Conservation (phyloP, 139 green algal genomes). For the Chlamydomonas applanata region DNA sequence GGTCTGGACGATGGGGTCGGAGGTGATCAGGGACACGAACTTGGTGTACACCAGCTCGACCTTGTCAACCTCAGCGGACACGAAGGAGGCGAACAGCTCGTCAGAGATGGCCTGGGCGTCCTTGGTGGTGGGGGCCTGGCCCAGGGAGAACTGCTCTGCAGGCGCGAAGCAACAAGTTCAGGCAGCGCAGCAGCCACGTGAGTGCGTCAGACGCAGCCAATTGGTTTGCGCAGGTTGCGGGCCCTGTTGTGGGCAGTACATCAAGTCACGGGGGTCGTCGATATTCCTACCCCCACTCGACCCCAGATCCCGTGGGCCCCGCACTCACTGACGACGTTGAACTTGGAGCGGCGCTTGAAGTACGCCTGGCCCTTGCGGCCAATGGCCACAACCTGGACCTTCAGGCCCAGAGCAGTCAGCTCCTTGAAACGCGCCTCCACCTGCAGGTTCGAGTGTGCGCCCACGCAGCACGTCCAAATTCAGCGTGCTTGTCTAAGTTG, state of each 20-base stretch:
- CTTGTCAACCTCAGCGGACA: slow-evolving; percentile 94
- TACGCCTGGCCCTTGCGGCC: slow-evolving; percentile 93
- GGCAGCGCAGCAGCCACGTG: background rate
- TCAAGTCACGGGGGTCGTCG: too few relatives aligned
- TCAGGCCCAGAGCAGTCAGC: slow-evolving; percentile 81
- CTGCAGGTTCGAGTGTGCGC: slow-evolving; percentile 36
- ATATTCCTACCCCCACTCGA: too few relatives aligned
- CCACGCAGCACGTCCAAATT: too few relatives aligned
- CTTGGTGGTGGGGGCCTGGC: slow-evolving; percentile 87
- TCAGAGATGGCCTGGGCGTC: slow-evolving; percentile 97
- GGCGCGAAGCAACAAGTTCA: background rate
- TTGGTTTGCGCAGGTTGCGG: too few relatives aligned
- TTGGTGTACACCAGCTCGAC: slow-evolving; percentile 95
- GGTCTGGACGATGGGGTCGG: slow-evolving; percentile 90
- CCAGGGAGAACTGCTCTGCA: slow-evolving; percentile 78
- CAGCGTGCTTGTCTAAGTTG: too few relatives aligned
- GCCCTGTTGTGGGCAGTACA: too few relatives aligned
- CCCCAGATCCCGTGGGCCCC: too few relatives aligned
- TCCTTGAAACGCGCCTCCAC: slow-evolving; percentile 82
- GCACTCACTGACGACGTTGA: slow-evolving; percentile 76
- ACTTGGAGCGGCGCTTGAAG: slow-evolving; percentile 87
- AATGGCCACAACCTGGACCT: slow-evolving; percentile 81
- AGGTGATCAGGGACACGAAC: slow-evolving; percentile 96
- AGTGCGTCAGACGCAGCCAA: background rate
- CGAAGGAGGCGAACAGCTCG: slow-evolving; percentile 95